A percentile compares a stretch with the other conserved stretches of the same genome.
Evolutionary conservation across 208 protist genomes (phyloP).

Genomic region (Zelonia costaricensis): DNA sequence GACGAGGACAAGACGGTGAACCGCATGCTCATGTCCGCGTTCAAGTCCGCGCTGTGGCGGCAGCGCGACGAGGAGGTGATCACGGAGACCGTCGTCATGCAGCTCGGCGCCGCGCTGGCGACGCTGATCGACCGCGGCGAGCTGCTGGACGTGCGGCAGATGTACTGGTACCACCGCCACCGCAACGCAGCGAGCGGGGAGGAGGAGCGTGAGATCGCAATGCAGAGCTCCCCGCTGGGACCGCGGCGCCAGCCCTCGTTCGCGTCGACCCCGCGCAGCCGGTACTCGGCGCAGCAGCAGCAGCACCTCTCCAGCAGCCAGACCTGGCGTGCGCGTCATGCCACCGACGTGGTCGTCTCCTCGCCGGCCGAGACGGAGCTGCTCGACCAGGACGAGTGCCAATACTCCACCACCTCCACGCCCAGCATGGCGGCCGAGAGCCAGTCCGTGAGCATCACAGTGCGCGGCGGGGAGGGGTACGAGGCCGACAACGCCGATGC

Average conservation of each 20-base stretch:
- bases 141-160: conserved; percentile 40
- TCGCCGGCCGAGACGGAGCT: neutral
- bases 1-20: conserved; percentile 57
- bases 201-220: conserved; percentile 1
- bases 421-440: neutral
- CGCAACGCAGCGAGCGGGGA: neutral
- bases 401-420: neutral
- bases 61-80: conserved; percentile 71
- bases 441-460: neutral
- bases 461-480: neutral
- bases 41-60: conserved; percentile 69
- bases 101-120: conserved; percentile 34
- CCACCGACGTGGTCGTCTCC: neutral
- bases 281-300: conserved; percentile 14
- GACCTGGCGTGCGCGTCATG: neutral
- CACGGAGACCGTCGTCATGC: conserved; percentile 66
- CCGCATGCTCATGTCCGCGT: conserved; percentile 72
- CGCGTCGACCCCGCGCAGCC: neutral
- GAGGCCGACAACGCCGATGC: neutral
- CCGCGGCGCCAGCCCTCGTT: neutral
- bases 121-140: conserved; percentile 39
- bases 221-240: neutral
- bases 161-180: conserved; percentile 43
- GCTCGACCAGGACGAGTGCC: neutral
- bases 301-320: conserved; percentile 9